Percentiles rank a stretch among this genome's conserved stretches.
phyloP scores from a whole-genome alignment of 306 rosid genomes.

The Vigna reflexopilosa region DNA sequence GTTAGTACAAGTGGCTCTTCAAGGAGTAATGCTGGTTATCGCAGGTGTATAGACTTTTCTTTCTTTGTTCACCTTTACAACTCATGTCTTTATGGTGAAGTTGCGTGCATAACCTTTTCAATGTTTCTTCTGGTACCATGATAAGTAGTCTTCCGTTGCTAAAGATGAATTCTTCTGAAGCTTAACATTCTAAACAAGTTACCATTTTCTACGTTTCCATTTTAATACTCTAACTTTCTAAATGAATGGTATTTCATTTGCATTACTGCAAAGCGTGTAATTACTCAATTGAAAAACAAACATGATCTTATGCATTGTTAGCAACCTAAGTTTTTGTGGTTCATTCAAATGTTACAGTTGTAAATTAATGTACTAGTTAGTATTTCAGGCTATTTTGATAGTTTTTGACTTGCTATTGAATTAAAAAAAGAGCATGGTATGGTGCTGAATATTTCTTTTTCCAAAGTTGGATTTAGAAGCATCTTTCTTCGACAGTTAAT shows the following conservation, averaged over 20 bases:
- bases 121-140: not conserved
- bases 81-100: not conserved
- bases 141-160: not conserved
- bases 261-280: not conserved
- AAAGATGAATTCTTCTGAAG: not conserved
- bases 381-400: not conserved
- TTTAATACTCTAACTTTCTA: not conserved
- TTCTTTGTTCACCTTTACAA: slow-evolving; percentile 28
- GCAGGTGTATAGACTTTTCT: slow-evolving; percentile 60
- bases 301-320: not conserved
- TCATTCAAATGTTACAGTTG: slow-evolving; percentile 8
- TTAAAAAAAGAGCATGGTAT: not conserved
- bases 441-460: not conserved
- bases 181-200: not conserved
- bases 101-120: slow-evolving; percentile 5
- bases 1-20: slow-evolving; percentile 63
- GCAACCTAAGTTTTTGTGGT: not conserved
- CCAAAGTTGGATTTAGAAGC: not conserved
- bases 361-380: not conserved
- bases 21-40: slow-evolving; percentile 66
- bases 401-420: not conserved
- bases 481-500: not conserved
- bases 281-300: slow-evolving; percentile 12
- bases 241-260: not conserved
- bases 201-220: not conserved